Percentiles rank a stretch among this genome's conserved stretches.
phyloP scores from a whole-genome alignment of 2,329 filamentous ascomycete species.

The Aspergillus terreus region DNA sequence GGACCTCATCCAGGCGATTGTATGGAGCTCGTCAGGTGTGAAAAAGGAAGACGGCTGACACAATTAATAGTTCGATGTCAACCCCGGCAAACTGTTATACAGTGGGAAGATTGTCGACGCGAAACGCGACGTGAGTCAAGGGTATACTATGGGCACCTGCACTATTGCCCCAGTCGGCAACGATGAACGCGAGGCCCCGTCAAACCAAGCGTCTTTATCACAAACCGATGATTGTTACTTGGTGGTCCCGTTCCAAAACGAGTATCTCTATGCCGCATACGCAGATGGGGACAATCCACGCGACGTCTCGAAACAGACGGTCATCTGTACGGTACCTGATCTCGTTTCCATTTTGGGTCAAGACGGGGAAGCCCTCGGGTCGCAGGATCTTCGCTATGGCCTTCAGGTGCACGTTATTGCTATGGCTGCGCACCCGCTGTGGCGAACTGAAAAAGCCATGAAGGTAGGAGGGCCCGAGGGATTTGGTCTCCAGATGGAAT shows the following conservation, averaged over 20 bases:
- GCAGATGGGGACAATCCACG: constrained; percentile 1
- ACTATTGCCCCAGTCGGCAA: constrained; percentile 24
- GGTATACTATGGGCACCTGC: constrained; percentile 37
- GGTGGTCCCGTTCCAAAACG: constrained; percentile 27
- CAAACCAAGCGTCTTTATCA: background rate
- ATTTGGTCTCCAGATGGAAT: constrained; percentile 26
- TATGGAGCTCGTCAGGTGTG: constrained; percentile 7
- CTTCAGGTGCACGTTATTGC: constrained; percentile 50
- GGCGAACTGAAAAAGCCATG: constrained; percentile 41
- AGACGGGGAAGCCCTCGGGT: constrained; percentile 50
- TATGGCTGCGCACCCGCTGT: constrained; percentile 49
- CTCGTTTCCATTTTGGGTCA: constrained; percentile 37
- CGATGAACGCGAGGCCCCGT: constrained; percentile 17
- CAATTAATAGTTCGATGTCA: constrained; percentile 21
- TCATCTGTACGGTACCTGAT: constrained; percentile 31
- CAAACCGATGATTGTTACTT: constrained; percentile 4
- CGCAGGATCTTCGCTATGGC: constrained; percentile 51
- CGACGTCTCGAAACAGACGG: constrained; percentile 3
- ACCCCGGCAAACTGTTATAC: constrained; percentile 37
- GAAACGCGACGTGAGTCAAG: constrained; percentile 34
- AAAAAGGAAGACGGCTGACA: background rate
- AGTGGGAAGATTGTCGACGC: constrained; percentile 46
- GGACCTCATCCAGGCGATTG: constrained; percentile 41
- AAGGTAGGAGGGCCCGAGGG: constrained; percentile 39
- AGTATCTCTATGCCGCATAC: constrained; percentile 26